Conservation (phyloP, 2,329 filamentous ascomycete species). For the Aspergillus fructus region DNA sequence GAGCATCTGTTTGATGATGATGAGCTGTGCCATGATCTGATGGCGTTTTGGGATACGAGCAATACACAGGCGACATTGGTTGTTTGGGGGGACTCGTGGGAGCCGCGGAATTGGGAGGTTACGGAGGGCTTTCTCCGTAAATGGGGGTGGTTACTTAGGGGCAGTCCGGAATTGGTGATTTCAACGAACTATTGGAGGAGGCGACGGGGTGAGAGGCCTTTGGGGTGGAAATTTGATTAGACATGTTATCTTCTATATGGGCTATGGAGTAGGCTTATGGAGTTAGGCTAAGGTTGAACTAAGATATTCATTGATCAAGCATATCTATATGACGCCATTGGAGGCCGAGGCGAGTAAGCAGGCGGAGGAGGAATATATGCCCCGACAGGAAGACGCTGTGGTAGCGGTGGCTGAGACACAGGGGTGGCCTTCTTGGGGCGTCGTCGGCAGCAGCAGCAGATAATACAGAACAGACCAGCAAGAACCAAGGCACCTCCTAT, state of each 20-base stretch:
- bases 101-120: constrained; percentile 49
- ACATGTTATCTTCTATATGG: no score
- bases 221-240: constrained; percentile 14
- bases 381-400: neutral
- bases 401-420: neutral
- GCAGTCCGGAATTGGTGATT: constrained; percentile 25
- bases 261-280: no score
- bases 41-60: constrained; percentile 30
- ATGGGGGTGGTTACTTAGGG: constrained; percentile 39
- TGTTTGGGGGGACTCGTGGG: constrained; percentile 50
- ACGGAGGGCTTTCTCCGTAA: constrained; percentile 47
- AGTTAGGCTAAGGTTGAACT: neutral
- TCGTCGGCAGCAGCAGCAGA: constrained; percentile 13
- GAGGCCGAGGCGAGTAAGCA: neutral
- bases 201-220: constrained; percentile 23
- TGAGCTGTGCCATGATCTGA: constrained; percentile 38
- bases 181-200: constrained; percentile 29
- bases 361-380: neutral
- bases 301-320: neutral
- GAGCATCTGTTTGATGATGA: constrained; percentile 19
- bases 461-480: neutral
- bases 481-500: constrained; percentile 16
- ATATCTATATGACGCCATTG: neutral
- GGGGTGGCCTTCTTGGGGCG: neutral
- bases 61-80: constrained; percentile 32